Base-by-base conservation (phyloP, 2,329 filamentous ascomycete genomes). In the Fragosphaeria purpurea region DNA sequence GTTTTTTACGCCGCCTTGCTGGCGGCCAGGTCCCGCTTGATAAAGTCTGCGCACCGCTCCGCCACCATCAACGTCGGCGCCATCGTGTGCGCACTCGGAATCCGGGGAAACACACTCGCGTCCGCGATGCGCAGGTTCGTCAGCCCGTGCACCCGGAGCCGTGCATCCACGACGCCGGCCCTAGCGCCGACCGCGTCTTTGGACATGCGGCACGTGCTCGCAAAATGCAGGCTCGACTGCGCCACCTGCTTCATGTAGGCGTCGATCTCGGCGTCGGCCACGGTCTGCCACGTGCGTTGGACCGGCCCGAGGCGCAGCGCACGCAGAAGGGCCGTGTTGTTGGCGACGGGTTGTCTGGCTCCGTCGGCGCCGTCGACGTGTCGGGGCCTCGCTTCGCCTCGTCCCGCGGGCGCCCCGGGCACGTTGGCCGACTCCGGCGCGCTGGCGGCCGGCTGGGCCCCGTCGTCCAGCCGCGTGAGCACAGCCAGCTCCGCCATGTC, bases 121-220 rank as follows among this genome's bases (percentile, higher is more conserved):
- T 62, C 61, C 5, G 60, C 58, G 22, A 60, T 46, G 32, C 60
- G 53, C 47, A 61, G 47, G 41, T 56, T 55, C 22, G 51, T 7
- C 9, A 61, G 32, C 1, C 61, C 61, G 42, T 58, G 54, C 13
- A 63, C 59, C 10, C 54, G 51, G 7, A 63, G 56, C n/a, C 42
- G 39, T 44, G 59, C 54, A 45, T 62, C 59, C 5, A 63, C 59
- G 2, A 61, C 60, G 4, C 60, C 59, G 2, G 54, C 51, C 22
- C 22, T 22, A 3, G 22, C 22, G 22, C 22, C 22, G 30, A 7
- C 30, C 2, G 53, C 13, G 9, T 35, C 44, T 1, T 41, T 37
- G 10, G 65, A 64, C 53, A 67, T 66, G 7, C 67, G 67, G 54
- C 71, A 65, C 58, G 74, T 70, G 9, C 69, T 66, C 31, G 63